A percentile compares a stretch with the other conserved stretches of the same genome.
phyloP scores from a whole-genome alignment of 2,329 filamentous ascomycete species.

The Colletotrichum orbiculare region DNA sequence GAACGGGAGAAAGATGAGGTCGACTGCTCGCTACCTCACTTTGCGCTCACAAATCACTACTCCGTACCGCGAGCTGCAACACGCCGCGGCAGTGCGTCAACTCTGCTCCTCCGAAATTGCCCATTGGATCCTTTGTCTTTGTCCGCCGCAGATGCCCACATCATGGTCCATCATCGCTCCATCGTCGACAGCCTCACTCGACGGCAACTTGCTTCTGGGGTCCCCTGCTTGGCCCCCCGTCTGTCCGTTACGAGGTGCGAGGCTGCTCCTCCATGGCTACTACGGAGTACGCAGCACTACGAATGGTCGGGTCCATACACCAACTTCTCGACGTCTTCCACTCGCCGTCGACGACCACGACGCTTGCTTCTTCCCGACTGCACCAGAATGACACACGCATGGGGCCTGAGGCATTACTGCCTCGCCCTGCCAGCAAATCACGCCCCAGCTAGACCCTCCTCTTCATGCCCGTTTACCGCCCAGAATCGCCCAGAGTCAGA shows the following conservation, averaged over 20 bases:
- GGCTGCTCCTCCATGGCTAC: slow-evolving; percentile 43
- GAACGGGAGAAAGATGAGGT: neutral
- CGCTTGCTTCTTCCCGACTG: neutral
- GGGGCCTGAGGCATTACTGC: slow-evolving; percentile 35
- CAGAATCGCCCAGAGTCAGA: slow-evolving; percentile 35
- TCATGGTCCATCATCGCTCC: slow-evolving; percentile 36
- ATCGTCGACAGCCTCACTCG: slow-evolving; percentile 48
- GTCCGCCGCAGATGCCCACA: slow-evolving; percentile 31
- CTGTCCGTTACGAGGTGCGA: slow-evolving; percentile 47
- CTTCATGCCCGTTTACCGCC: slow-evolving; percentile 31
- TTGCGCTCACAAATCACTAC: neutral
- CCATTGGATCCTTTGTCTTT: slow-evolving; percentile 37
- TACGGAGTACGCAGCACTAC: neutral
- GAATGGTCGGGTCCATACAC: slow-evolving; percentile 7
- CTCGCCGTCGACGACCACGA: neutral
- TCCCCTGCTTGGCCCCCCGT: slow-evolving; percentile 38
- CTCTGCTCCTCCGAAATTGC: slow-evolving; percentile 29
- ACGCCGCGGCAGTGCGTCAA: neutral
- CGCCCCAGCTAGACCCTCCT: slow-evolving; percentile 22
- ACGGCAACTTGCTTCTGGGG: slow-evolving; percentile 40
- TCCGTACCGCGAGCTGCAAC: neutral
- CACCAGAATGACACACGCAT: slow-evolving; percentile 15
- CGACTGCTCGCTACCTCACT: no score
- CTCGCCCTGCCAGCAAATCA: slow-evolving; percentile 32
- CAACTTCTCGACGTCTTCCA: slow-evolving; percentile 1